Conservation (phyloP, 2,329 filamentous ascomycete species). For the Cladosporium oxysporum region DNA sequence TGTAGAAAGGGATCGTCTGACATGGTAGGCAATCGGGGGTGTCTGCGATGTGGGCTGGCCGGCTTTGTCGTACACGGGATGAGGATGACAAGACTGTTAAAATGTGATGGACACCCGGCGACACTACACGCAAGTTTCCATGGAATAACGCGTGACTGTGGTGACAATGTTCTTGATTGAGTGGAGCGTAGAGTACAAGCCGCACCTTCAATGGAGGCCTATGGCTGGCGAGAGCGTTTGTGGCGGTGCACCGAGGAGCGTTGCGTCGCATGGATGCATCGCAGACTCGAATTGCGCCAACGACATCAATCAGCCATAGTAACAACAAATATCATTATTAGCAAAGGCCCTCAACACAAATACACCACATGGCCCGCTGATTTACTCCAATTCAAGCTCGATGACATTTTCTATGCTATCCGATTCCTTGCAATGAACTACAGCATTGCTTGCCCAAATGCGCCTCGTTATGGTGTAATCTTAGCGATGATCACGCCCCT, state of each 20-base stretch:
- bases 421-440: background rate
- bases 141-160: background rate
- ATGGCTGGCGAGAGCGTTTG: conserved; percentile 7
- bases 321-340: background rate
- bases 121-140: background rate
- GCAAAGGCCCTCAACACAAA: background rate
- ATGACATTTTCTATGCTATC: background rate
- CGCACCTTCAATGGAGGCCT: background rate
- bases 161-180: background rate
- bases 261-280: background rate
- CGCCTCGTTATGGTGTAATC: background rate
- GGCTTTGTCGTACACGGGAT: background rate
- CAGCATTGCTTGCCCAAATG: background rate
- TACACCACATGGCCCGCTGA: background rate
- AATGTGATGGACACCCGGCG: background rate
- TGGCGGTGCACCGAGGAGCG: conserved; percentile 8
- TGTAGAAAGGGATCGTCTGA: conserved; percentile 53
- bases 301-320: background rate
- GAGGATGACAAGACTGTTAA: background rate
- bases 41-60: background rate
- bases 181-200: background rate
- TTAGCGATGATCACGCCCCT: background rate
- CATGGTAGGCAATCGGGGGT: conserved; percentile 10
- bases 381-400: background rate
- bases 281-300: background rate